Evolutionary conservation across 2,329 filamentous ascomycete genomes (phyloP).

Genomic region (Acephala macrosclerotiorum): DNA sequence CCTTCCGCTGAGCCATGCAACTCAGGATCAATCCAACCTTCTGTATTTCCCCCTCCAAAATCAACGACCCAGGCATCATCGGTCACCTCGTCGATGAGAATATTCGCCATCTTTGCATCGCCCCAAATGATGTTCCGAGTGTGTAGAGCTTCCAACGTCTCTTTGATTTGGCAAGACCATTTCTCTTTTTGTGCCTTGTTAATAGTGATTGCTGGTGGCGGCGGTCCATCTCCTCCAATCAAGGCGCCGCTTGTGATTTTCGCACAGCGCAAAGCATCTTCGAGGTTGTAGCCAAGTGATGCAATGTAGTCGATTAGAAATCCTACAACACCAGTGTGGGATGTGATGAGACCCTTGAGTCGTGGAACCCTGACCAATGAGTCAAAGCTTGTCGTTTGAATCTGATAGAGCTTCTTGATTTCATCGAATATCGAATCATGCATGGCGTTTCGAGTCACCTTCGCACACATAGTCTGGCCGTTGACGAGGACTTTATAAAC

Average conservation of each 20-base stretch:
- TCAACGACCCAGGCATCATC: constrained; percentile 21
- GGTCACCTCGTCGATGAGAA: constrained; percentile 29
- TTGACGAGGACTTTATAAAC: constrained; percentile 2
- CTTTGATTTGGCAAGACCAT: constrained; percentile 13
- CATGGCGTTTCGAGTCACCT: background rate
- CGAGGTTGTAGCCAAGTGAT: constrained; percentile 11
- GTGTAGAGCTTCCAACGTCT: constrained; percentile 16
- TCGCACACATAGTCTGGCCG: constrained; percentile 1
- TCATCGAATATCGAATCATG: constrained; percentile 5
- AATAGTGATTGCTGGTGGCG: constrained; percentile 16
- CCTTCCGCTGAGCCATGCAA: constrained; percentile 17
- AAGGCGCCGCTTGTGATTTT: constrained; percentile 6
- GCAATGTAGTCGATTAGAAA: constrained; percentile 18
- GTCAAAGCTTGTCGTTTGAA: constrained; percentile 5
- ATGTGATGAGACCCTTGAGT: constrained; percentile 13
- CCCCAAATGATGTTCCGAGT: constrained; percentile 29
- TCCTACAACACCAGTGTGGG: constrained; percentile 14
- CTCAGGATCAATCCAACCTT: constrained; percentile 22
- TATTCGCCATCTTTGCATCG: constrained; percentile 31
- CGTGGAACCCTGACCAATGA: constrained; percentile 15
- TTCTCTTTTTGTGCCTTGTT: constrained; percentile 15
- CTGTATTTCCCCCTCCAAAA: constrained; percentile 26
- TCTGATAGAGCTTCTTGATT: constrained; percentile 14
- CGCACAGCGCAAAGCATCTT: constrained; percentile 11
- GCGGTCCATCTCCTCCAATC: background rate